phyloP scores from a whole-genome alignment of 495 filamentous ascomycete species.

The Penicillium malachiteum region DNA sequence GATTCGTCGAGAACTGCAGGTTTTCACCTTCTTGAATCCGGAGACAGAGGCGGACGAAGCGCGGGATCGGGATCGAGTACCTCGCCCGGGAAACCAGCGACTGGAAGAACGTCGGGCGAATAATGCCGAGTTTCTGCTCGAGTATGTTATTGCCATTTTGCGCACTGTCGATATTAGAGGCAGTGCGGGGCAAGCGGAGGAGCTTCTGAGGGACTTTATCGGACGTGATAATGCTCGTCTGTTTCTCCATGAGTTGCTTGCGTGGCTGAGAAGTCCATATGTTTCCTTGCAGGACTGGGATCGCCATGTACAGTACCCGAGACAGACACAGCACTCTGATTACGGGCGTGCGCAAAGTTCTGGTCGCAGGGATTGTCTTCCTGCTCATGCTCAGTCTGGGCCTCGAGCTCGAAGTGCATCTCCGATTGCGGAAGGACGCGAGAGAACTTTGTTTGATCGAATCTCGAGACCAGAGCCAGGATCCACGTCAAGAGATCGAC shows the following conservation, averaged over 20 bases:
- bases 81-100: slow-evolving; percentile 37
- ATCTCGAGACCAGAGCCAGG: slow-evolving; percentile 23
- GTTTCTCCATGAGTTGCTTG: slow-evolving; percentile 81
- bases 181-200: slow-evolving; percentile 80
- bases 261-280: slow-evolving; percentile 80
- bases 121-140: slow-evolving; percentile 86
- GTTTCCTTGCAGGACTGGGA: slow-evolving; percentile 73
- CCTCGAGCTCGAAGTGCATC: slow-evolving; percentile 20
- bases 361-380: background rate
- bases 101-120: slow-evolving; percentile 55
- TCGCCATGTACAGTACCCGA: slow-evolving; percentile 69
- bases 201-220: slow-evolving; percentile 82
- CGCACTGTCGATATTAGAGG: slow-evolving; percentile 89
- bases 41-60: slow-evolving; percentile 25
- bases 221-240: slow-evolving; percentile 73
- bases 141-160: slow-evolving; percentile 84
- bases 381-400: background rate
- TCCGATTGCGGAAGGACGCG: slow-evolving; percentile 17
- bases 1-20: slow-evolving; percentile 83
- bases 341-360: background rate
- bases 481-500: slow-evolving; percentile 2
- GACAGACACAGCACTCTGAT: background rate
- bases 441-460: slow-evolving; percentile 23
- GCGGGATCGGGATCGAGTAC: slow-evolving; percentile 12
- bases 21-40: slow-evolving; percentile 73